Conservation (phyloP, 2,329 filamentous ascomycete genomes). For the Epichloe bromicola region DNA sequence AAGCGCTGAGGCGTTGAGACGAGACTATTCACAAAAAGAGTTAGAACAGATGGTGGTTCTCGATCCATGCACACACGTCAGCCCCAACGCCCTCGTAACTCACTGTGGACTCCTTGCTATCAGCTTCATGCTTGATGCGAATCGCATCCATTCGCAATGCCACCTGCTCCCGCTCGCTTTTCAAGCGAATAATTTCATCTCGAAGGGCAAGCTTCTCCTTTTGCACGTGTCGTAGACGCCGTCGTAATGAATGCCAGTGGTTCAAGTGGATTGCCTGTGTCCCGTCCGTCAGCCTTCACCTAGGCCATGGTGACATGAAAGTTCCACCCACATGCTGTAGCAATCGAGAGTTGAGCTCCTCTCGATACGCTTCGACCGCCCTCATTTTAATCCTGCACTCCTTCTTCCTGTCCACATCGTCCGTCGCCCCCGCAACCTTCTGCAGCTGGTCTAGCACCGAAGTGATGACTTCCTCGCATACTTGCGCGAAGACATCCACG, state of each 20-base stretch:
- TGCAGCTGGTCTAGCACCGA: conserved; percentile 34
- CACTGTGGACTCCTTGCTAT: conserved; percentile 39
- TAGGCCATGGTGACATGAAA: not conserved
- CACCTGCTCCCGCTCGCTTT: conserved; percentile 47
- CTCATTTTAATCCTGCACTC: conserved; percentile 42
- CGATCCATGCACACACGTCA: not conserved
- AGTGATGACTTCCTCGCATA: conserved; percentile 48
- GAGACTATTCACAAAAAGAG: conserved; percentile 17
- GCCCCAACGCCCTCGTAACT: conserved; percentile 9
- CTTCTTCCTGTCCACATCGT: conserved; percentile 34
- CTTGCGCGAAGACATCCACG: conserved; percentile 47
- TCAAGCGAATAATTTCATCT: conserved; percentile 46
- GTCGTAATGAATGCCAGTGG: conserved; percentile 42
- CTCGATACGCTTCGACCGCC: conserved; percentile 44
- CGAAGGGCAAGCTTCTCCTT: conserved; percentile 43
- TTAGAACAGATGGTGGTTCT: not conserved
- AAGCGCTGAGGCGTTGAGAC: conserved; percentile 40
- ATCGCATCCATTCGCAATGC: conserved; percentile 50
- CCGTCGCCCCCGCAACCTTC: conserved; percentile 24
- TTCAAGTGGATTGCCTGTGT: conserved; percentile 45
- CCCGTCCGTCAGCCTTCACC: not conserved
- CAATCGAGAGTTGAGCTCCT: conserved; percentile 41
- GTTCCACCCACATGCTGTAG: conserved; percentile 41
- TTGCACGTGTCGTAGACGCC: conserved; percentile 43
- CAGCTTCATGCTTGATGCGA: conserved; percentile 44